Conservation (phyloP, 2,329 filamentous ascomycete species). For the Aspergillus piperis region DNA sequence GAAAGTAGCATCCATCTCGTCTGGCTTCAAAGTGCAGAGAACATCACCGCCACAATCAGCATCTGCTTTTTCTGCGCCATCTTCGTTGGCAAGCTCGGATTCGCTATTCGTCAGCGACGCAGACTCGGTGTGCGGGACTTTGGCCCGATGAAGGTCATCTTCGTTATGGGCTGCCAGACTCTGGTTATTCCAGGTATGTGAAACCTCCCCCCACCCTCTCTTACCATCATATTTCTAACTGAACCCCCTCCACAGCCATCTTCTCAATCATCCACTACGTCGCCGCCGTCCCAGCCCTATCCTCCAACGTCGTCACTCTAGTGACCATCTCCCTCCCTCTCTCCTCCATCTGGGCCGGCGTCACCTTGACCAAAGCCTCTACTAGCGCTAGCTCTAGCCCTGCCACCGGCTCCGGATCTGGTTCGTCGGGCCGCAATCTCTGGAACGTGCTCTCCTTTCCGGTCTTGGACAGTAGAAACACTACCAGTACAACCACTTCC, state of each 20-base stretch:
- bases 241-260: constrained; percentile 51
- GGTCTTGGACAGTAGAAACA: constrained; percentile 16
- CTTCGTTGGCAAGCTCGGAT: constrained; percentile 63
- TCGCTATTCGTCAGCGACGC: constrained; percentile 58
- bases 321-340: constrained; percentile 66
- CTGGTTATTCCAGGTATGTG: constrained; percentile 62
- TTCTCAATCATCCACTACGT: constrained; percentile 62
- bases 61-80: constrained; percentile 65
- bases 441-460: constrained; percentile 31
- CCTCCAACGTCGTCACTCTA: constrained; percentile 57
- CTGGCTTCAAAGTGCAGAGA: constrained; percentile 48
- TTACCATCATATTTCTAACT: neutral
- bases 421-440: constrained; percentile 24
- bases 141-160: constrained; percentile 66
- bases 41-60: constrained; percentile 56
- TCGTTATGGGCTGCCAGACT: constrained; percentile 68
- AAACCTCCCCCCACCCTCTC: neutral
- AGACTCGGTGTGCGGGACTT: constrained; percentile 61
- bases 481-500: constrained; percentile 7
- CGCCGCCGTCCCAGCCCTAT: constrained; percentile 54
- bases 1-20: constrained; percentile 30
- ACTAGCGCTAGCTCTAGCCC: constrained; percentile 60
- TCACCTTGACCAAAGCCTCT: constrained; percentile 42
- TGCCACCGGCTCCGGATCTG: constrained; percentile 19
- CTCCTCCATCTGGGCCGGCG: constrained; percentile 65